These are phyloP conservation scores for Xylariaceae sp. DNA, from an alignment of 2,329 filamentous ascomycete species.

Conservation along the genomic window DNA sequence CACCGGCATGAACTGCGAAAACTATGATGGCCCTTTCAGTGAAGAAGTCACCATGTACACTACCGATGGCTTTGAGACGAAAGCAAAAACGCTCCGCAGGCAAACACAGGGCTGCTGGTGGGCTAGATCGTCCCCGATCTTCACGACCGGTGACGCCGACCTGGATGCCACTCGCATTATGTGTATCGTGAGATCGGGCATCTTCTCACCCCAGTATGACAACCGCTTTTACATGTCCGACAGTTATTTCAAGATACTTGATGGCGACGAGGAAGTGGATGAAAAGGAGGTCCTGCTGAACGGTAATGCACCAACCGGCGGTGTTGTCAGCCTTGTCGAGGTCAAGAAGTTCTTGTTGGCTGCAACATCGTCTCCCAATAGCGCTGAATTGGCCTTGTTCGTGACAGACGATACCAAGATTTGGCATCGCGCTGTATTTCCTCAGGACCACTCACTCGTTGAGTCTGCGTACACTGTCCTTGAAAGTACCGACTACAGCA, in stretches of 20 bases:
- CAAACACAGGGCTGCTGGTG: constrained; percentile 76
- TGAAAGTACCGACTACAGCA: constrained; percentile 95
- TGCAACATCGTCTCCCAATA: constrained; percentile 71
- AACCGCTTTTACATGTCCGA: constrained; percentile 78
- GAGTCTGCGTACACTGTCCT: constrained; percentile 90
- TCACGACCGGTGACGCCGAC: constrained; percentile 62
- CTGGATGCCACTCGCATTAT: constrained; percentile 67
- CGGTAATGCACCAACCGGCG: constrained; percentile 65
- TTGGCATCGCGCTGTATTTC: constrained; percentile 92
- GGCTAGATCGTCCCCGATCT: constrained; percentile 72
- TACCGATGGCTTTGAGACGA: constrained; percentile 71
- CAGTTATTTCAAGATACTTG: constrained; percentile 64
- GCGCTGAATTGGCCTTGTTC: constrained; percentile 87
- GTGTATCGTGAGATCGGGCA: constrained; percentile 71
- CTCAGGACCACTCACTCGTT: constrained; percentile 69
- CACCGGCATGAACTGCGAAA: constrained; percentile 65
- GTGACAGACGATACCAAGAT: constrained; percentile 75
- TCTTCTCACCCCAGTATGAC: constrained; percentile 65
- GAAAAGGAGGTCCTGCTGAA: constrained; percentile 75
- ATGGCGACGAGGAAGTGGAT: constrained; percentile 42
- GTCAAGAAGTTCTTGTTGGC: constrained; percentile 85
- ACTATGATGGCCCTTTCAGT: constrained; percentile 56
- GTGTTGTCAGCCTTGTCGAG: constrained; percentile 73
- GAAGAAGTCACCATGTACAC: constrained; percentile 67
- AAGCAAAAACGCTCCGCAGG: constrained; percentile 58